Base-by-base conservation (phyloP, 371 early-diverging fungal genomes). In the Rhizomucor miehei region DNA sequence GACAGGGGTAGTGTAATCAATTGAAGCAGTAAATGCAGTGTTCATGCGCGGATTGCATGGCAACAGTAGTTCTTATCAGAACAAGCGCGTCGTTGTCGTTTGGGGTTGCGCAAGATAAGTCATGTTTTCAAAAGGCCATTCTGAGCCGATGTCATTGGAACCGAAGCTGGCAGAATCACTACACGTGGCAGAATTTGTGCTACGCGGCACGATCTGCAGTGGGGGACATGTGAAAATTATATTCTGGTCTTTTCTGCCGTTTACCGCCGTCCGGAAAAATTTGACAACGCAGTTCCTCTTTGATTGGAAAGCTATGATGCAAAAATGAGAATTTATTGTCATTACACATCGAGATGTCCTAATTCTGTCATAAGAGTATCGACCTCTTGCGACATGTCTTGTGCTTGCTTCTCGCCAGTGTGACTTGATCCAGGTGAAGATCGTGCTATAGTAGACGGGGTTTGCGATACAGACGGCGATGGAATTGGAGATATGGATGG, bases 281-380 rank as follows among this genome's bases (percentile, higher is more conserved):
- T 29, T 29, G 29, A 29, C 29, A 29, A 29, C 29, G 29, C 3
- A 5, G 29, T 29, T 29, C 3, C 29, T 29, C 8, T 29, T 29
- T 48, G 11, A 24, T 47, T n/a, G 23, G 25, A 17, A 47, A 21
- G 47, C 48, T n/a, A 29, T 29, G 29, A 29, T 29, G 29, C 29
- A 29, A 29, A 29, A 3, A 8, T 29, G 3, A n/a, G 23, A 17
- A 14, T 39, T 39, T 51, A 19, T 38, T 11, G 29, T 21, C n/a
- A 39, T 20, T 52, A 48, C 35, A 62, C 63, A 39, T 75, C 75
- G 46, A 71, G 59, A 44, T 71, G 71, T 8, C 63, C 75, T 49
- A 71, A 54, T 46, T 75, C 71, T 23, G 63, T 63, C 48, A 75
- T 58, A 14, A 75, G 46, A 6, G 54, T 53, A 44, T 75, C 69